Base-by-base conservation (phyloP, 371 early-diverging fungal genomes). In the Dichotomocladium elegans region DNA sequence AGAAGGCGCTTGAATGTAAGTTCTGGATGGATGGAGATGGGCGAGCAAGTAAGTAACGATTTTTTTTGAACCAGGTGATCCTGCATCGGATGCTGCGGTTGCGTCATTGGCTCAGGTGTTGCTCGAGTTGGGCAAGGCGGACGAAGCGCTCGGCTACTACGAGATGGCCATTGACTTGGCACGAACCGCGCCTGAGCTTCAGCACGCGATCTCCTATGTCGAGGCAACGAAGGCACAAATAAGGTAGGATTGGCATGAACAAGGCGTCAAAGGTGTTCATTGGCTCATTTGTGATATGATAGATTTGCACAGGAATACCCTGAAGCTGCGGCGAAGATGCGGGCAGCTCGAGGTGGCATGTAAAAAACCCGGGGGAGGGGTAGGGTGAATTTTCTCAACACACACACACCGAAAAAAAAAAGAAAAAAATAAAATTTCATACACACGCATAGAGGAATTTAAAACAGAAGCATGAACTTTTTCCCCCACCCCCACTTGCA, bases 21-120 rank as follows among this genome's bases (percentile, higher is more conserved):
- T n/a, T 17, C 8, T 30, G 7, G 15, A 42, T 34, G 26, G 12
- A 29, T 37, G 26, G 34, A 14, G 30, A 41, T 19, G 10, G 17
- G 41, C 15, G 12, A 30, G 11, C 30, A 12, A 28, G 7, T 22
- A 26, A 15, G 22, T 21, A 3, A 30, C 17, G 22, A 33, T 12
- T 11, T 41, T 40, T 17, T n/a, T 25, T 28, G 42, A 4, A 9
- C 11, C 31, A 79, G 83, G 90, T 34, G 98, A 98, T 63, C 88
- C 95, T 24, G 85, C 90, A 54, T 95, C 96, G 70, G 97, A 98
- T 72, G 88, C 95, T 61, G 97, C 96, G 4, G 90, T 92, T 62
- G 88, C 92, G 12, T 93, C 95, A 37, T 79, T 94, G 44, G 92
- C 92, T 41, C 94, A 96, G 71, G 82, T 97, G 41, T 78, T 88